Evolutionary conservation across 192 early-diverging fungal genomes (phyloP).

Genomic region (Coemansia sp.): DNA sequence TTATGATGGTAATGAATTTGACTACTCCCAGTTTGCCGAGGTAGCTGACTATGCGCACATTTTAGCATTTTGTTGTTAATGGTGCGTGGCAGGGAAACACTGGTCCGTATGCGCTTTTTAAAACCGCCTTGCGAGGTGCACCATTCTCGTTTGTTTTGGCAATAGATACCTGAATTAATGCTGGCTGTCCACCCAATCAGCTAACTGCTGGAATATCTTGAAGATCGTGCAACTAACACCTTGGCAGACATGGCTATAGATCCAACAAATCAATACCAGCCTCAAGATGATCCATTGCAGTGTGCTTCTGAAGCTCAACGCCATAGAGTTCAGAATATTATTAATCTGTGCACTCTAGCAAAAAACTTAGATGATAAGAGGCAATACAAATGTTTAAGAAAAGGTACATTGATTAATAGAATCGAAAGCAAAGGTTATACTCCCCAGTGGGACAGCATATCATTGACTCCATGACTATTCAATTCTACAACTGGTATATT

Average conservation of each 20-base stretch:
- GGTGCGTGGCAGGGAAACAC: slow-evolving; percentile 57
- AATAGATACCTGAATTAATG: slow-evolving; percentile 53
- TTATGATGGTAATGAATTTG: slow-evolving; percentile 35
- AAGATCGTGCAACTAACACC: slow-evolving; percentile 55
- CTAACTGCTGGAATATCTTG: slow-evolving; percentile 59
- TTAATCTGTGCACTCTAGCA: slow-evolving; percentile 39
- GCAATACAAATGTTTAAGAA: slow-evolving; percentile 62
- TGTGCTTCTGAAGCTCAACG: slow-evolving; percentile 46
- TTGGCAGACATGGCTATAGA: slow-evolving; percentile 53
- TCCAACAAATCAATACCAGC: slow-evolving; percentile 46
- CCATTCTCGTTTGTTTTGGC: slow-evolving; percentile 45
- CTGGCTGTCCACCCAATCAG: slow-evolving; percentile 61
- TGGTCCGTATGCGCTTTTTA: slow-evolving; percentile 63
- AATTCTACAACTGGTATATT: slow-evolving; percentile 57
- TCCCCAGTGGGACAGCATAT: slow-evolving; percentile 60
- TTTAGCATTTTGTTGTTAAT: slow-evolving; percentile 65
- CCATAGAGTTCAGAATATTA: slow-evolving; percentile 25
- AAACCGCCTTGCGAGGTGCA: slow-evolving; percentile 30
- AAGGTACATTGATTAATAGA: slow-evolving; percentile 39
- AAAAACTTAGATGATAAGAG: slow-evolving; percentile 58
- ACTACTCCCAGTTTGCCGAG: slow-evolving; percentile 61
- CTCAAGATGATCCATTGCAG: slow-evolving; percentile 26
- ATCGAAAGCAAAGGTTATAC: slow-evolving; percentile 58
- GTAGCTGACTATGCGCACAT: slow-evolving; percentile 65
- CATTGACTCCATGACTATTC: slow-evolving; percentile 61